Conservation (phyloP, 441 rosid species). For the Euphorbia corollata region DNA sequence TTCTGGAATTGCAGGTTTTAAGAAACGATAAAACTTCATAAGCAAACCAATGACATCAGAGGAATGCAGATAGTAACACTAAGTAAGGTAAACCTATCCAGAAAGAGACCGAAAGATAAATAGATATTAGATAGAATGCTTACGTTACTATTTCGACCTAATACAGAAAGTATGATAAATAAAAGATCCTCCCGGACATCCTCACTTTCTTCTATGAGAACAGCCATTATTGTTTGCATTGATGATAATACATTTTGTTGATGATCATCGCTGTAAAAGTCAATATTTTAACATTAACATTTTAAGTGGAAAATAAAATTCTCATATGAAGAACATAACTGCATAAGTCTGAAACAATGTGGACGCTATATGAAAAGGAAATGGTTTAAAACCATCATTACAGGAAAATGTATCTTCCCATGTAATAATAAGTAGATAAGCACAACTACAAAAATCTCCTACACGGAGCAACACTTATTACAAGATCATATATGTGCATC, state of each 20-base stretch:
- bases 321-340: not conserved
- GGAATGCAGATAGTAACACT: too few relatives aligned
- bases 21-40: constrained; percentile 21
- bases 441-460: not conserved
- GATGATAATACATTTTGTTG: constrained; percentile 82
- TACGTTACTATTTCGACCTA: constrained; percentile 79
- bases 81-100: too few relatives aligned
- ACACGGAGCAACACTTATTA: not conserved
- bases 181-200: constrained; percentile 81
- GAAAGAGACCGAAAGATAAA: too few relatives aligned
- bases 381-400: not conserved
- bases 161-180: constrained; percentile 55
- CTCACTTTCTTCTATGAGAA: constrained; percentile 93
- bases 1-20: constrained; percentile 48
- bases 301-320: constrained; percentile 1
- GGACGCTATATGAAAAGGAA: not conserved
- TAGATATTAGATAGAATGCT: constrained; percentile 20
- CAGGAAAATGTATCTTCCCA: not conserved
- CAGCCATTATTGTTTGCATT: constrained; percentile 86
- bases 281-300: constrained; percentile 15
- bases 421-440: not conserved
- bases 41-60: too few relatives aligned
- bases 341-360: not conserved
- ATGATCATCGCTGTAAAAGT: constrained; percentile 84
- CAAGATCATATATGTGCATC: not conserved